phyloP scores from a whole-genome alignment of 2,329 filamentous ascomycete species.

The Botrytis tulipae region DNA sequence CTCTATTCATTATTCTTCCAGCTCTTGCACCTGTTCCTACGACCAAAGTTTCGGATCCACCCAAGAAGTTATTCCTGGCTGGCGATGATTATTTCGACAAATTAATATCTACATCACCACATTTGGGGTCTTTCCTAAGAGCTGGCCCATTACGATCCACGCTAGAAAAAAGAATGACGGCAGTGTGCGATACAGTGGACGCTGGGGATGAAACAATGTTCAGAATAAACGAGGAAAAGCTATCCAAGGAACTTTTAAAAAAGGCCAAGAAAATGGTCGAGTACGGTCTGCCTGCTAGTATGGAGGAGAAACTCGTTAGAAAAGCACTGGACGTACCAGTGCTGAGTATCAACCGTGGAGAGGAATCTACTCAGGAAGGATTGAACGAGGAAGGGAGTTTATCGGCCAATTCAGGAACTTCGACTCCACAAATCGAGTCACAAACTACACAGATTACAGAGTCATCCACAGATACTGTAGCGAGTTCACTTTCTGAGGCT shows the following conservation, averaged over 20 bases:
- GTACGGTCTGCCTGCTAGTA: conserved; percentile 66
- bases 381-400: conserved; percentile 33
- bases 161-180: conserved; percentile 64
- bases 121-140: conserved; percentile 58
- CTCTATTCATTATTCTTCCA: conserved; percentile 79
- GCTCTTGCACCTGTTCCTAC: conserved; percentile 54
- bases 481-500: conserved; percentile 41
- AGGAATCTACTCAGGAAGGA: conserved; percentile 40
- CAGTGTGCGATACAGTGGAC: conserved; percentile 77
- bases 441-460: conserved; percentile 37
- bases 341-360: conserved; percentile 62
- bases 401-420: conserved; percentile 34
- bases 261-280: conserved; percentile 72
- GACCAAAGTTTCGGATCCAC: conserved; percentile 45
- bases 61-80: conserved; percentile 64
- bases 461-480: conserved; percentile 38
- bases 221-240: conserved; percentile 70
- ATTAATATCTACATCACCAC: conserved; percentile 53
- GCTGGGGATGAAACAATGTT: conserved; percentile 85
- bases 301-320: conserved; percentile 83
- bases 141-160: conserved; percentile 44
- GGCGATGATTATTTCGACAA: conserved; percentile 71
- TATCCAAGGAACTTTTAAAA: conserved; percentile 60
- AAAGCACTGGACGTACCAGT: conserved; percentile 75
- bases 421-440: conserved; percentile 36